Percentiles rank a stretch among this genome's conserved stretches.
phyloP scores from a whole-genome alignment of 495 filamentous ascomycete species.

The Neurospora sp. region DNA sequence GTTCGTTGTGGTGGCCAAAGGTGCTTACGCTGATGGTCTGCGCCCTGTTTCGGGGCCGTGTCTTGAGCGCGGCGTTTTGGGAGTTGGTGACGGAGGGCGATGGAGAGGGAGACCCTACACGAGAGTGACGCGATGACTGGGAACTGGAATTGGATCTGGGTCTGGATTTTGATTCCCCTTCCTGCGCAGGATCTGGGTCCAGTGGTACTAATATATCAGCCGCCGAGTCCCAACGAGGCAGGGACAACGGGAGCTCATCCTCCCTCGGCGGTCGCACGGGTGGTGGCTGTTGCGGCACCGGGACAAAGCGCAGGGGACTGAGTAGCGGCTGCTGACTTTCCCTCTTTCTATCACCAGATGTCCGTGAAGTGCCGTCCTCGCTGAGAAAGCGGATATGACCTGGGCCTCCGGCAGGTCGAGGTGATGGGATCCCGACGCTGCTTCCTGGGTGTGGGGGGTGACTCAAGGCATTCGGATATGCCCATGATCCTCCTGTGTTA shows the following conservation, averaged over 20 bases:
- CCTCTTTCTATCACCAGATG: neutral
- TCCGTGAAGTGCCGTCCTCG: neutral
- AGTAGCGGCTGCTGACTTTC: neutral
- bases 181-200: neutral
- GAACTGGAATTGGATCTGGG: neutral
- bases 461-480: neutral
- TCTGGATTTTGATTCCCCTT: neutral
- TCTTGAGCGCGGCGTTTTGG: neutral
- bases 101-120: neutral
- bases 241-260: neutral
- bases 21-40: neutral
- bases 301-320: neutral
- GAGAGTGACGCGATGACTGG: neutral
- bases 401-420: neutral
- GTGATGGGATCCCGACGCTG: neutral
- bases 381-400: neutral
- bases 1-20: neutral
- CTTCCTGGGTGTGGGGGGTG: neutral
- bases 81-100: neutral
- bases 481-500: neutral
- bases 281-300: neutral
- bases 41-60: neutral
- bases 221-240: neutral
- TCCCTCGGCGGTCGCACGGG: slow-evolving; percentile 1
- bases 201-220: neutral